Evolutionary conservation across 305 asterid species (phyloP).

Genomic region (Fraxinus albicans): DNA sequence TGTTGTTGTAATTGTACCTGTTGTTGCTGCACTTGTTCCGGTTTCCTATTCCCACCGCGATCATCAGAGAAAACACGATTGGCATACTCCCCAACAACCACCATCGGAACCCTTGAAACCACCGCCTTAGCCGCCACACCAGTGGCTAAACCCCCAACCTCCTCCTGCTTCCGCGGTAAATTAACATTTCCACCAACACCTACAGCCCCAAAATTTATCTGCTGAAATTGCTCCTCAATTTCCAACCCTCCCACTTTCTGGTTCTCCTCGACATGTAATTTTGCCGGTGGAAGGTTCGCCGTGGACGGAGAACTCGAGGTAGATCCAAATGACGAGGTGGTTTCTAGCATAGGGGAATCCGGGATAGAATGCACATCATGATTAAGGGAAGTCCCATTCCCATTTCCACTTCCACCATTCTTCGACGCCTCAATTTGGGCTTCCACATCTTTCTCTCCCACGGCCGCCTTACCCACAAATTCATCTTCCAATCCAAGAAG

Average conservation of each 20-base stretch:
- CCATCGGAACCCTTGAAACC: conserved; percentile 43
- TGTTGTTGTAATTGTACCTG: conserved; percentile 28
- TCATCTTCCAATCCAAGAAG: conserved; percentile 80
- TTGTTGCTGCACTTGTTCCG: conserved; percentile 29
- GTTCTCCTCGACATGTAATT: conserved; percentile 64
- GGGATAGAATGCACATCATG: conserved; percentile 80
- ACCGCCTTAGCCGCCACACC: conserved; percentile 34
- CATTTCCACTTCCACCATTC: conserved; percentile 32
- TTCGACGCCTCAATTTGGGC: conserved; percentile 42
- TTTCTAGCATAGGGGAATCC: conserved; percentile 72
- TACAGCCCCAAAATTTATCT: conserved; percentile 47
- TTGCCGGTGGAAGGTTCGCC: conserved; percentile 71
- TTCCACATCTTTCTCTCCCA: conserved; percentile 40
- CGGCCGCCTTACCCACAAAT: conserved; percentile 35
- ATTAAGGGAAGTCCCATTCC: conserved; percentile 19
- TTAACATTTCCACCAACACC: conserved; percentile 41
- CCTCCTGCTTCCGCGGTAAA: conserved; percentile 48
- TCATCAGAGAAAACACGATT: conserved; percentile 59
- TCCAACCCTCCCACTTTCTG: conserved; percentile 46
- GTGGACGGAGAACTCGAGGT: conserved; percentile 70
- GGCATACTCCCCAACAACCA: conserved; percentile 55
- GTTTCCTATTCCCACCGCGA: conserved; percentile 46
- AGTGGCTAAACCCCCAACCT: conserved; percentile 41
- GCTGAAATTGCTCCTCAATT: conserved; percentile 79
- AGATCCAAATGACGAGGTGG: conserved; percentile 84